A percentile compares a stretch with the other conserved stretches of the same genome.
phyloP scores from a whole-genome alignment of 2,329 filamentous ascomycete genomes.

The Talaromyces sp. region DNA sequence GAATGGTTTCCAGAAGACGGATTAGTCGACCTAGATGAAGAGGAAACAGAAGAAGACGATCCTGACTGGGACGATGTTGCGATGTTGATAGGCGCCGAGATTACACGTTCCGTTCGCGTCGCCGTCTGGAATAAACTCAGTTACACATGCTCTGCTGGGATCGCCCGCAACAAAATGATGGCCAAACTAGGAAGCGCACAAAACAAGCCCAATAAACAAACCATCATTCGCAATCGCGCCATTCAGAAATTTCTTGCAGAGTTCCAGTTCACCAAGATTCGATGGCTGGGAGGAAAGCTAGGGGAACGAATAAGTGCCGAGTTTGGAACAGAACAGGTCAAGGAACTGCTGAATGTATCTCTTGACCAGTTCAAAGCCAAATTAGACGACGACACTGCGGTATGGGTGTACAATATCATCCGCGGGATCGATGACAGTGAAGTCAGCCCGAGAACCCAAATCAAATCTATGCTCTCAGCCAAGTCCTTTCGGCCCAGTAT shows the following conservation, averaged over 20 bases:
- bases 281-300: slow-evolving; percentile 91
- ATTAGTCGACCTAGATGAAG: slow-evolving; percentile 71
- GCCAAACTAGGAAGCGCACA: slow-evolving; percentile 88
- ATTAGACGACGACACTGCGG: slow-evolving; percentile 77
- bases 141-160: slow-evolving; percentile 88
- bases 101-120: slow-evolving; percentile 71
- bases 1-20: slow-evolving; percentile 76
- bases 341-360: slow-evolving; percentile 68
- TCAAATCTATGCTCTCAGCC: slow-evolving; percentile 95
- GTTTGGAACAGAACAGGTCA: slow-evolving; percentile 77
- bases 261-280: slow-evolving; percentile 92
- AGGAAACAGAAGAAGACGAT: slow-evolving; percentile 70
- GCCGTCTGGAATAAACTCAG: slow-evolving; percentile 66
- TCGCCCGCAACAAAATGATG: slow-evolving; percentile 90
- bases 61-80: slow-evolving; percentile 96
- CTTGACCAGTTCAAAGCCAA: slow-evolving; percentile 73
- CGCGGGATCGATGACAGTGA: slow-evolving; percentile 83
- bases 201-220: slow-evolving; percentile 93
- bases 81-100: slow-evolving; percentile 82
- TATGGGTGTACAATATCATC: slow-evolving; percentile 80
- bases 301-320: slow-evolving; percentile 79
- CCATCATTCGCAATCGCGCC: slow-evolving; percentile 84
- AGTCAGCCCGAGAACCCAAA: slow-evolving; percentile 84
- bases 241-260: slow-evolving; percentile 71
- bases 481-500: slow-evolving; percentile 91